These are phyloP conservation scores for Tulasnella sp. DNA, from an alignment of 768 basidiomycete species.

Conservation along the genomic window DNA sequence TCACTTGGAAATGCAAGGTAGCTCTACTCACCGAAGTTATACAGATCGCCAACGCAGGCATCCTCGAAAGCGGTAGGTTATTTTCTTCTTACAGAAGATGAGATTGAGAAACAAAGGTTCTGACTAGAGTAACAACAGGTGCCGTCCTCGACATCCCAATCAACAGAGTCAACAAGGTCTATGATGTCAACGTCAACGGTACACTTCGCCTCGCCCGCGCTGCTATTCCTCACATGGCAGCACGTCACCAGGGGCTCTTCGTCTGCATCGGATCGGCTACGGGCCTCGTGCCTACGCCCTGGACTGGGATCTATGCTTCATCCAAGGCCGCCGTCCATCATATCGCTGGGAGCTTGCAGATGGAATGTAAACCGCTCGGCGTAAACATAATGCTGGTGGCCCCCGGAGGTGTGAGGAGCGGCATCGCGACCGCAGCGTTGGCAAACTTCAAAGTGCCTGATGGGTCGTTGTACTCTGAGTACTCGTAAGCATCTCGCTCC, in stretches of 20 bases:
- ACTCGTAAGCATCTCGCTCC: neutral
- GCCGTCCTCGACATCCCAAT: constrained; percentile 44
- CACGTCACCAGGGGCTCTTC: constrained; percentile 48
- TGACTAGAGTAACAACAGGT: constrained; percentile 24
- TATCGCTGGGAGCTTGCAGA: constrained; percentile 52
- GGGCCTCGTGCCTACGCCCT: constrained; percentile 56
- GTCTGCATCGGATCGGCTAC: constrained; percentile 66
- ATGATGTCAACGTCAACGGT: constrained; percentile 54
- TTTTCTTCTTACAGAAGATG: neutral
- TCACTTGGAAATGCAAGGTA: neutral
- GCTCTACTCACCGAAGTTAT: neutral
- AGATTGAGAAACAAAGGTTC: neutral
- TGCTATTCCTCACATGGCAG: constrained; percentile 64
- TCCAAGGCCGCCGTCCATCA: constrained; percentile 49
- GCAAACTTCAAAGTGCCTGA: constrained; percentile 37
- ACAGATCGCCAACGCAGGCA: neutral
- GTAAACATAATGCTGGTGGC: constrained; percentile 60
- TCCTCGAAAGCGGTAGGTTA: neutral
- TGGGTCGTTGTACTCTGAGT: constrained; percentile 42
- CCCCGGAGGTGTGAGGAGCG: constrained; percentile 52
- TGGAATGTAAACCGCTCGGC: constrained; percentile 66
- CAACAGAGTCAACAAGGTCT: constrained; percentile 41
- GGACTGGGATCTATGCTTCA: constrained; percentile 50
- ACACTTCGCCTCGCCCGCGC: constrained; percentile 47
- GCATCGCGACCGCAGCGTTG: constrained; percentile 37